Evolutionary conservation across 495 filamentous ascomycete species (phyloP), one percentile per base, ranked within the genome.

Genomic region (Symbiotaphrina buchneri): DNA sequence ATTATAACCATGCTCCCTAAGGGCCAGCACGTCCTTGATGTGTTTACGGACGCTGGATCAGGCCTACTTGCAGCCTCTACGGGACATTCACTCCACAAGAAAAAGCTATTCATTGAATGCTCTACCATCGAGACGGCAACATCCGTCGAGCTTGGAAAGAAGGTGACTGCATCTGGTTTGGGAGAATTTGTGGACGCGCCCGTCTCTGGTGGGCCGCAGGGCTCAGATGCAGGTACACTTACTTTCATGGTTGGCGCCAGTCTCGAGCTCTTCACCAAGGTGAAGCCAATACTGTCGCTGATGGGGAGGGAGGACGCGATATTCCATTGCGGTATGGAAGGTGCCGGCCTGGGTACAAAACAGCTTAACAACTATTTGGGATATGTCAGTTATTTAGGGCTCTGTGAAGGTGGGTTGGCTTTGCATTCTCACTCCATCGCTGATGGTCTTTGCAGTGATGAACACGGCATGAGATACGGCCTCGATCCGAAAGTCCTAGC

Each of bases 121-220:
- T 52, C 51, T 16, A 59, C 55, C 7, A 59, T 59, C 34, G 55
- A 59, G 21, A 41, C 43, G 10, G 43, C 39, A 26, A 59, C 54
- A 10, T 51, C 47, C 15, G 22, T 32, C 7, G 42, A 43, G 18
- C 37, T 48, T 17, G 41, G 38, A 2, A 31, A 42, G 13, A 33
- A 32, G 25, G 49, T 41, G 8, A 28, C 40, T 6, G 25, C 29
- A 10, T 39, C 46, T 6, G 39, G 41, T 21, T 40, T 48, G 19
- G 47, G 47, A 11, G 42, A 32, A 18, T 53, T 53, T 28, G 40
- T 49, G 18, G 50, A 52, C 29, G 41, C 45, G 27, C 47, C 53
- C 27, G 51, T 57, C 44, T 49, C 53, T 30, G 49, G 55, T 18
- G 55, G 55, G 7, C 56, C 59, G 0, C 55, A 59, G 34, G 58